A percentile compares a stretch with the other conserved stretches of the same genome.
Conservation (phyloP, 257 asterid species). For the Catharanthus roseus region DNA sequence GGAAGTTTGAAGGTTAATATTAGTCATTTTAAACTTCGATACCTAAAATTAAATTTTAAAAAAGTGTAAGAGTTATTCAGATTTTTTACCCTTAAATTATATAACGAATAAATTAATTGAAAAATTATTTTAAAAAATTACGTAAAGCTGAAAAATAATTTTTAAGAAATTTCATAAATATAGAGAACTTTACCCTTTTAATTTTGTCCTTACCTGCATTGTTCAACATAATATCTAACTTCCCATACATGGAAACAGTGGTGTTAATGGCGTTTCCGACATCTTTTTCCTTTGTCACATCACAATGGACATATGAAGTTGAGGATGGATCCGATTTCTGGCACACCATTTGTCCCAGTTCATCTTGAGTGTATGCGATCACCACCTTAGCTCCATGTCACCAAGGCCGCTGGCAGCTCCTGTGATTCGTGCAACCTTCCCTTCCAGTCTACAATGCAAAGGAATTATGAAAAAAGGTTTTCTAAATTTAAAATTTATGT, state of each 20-base stretch:
- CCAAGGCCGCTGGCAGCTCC: slow-evolving; percentile 19
- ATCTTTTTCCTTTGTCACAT: slow-evolving; percentile 11
- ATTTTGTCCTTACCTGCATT: slow-evolving; percentile 8
- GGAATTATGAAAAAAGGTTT: too few species aligned
- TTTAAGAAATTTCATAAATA: too few species aligned
- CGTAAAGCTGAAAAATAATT: too few species aligned
- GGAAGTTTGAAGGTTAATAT: too few species aligned
- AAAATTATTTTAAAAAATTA: too few species aligned
- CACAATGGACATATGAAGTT: slow-evolving; percentile 3
- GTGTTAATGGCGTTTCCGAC: slow-evolving; percentile 10
- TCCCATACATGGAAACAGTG: slow-evolving; percentile 13
- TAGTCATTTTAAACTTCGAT: too few species aligned
- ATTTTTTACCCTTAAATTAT: too few species aligned
- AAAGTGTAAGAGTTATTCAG: too few species aligned
- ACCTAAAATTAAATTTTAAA: too few species aligned
- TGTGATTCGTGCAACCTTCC: slow-evolving; percentile 21
- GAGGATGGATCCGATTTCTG: slow-evolving; percentile 1
- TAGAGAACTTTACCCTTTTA: too few species aligned
- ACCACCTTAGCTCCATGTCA: slow-evolving; percentile 18
- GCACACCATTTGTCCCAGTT: slow-evolving; percentile 3
- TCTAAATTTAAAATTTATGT: too few species aligned
- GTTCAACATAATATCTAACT: slow-evolving; percentile 14
- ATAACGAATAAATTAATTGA: too few species aligned
- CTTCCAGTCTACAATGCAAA: slow-evolving; percentile 11
- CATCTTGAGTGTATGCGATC: slow-evolving; percentile 12